Conservation (phyloP, 106 monocot species). For the Acanthochlamys bracteata region DNA sequence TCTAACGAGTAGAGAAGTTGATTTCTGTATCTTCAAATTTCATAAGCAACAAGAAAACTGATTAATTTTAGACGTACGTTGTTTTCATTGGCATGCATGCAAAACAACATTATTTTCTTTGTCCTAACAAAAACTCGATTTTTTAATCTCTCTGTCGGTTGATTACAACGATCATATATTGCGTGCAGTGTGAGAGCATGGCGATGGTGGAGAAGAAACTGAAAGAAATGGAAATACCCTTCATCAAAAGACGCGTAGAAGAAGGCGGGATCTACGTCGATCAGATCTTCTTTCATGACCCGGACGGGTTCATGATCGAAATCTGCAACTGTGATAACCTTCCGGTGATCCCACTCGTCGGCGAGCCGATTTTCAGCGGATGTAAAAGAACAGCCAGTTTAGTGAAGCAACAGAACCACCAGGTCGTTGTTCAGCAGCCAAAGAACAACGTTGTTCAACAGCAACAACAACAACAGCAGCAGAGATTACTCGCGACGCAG, state of each 20-base stretch:
- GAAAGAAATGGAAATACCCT: slow-evolving; percentile 14
- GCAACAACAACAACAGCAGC: no score
- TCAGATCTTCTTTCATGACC: slow-evolving; percentile 10
- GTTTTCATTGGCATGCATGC: no score
- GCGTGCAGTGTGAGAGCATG: slow-evolving; percentile 60
- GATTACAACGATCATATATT: no score
- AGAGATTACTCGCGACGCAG: no score
- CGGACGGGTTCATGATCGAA: slow-evolving; percentile 11
- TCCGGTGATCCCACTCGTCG: slow-evolving; percentile 32
- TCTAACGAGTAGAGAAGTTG: no score
- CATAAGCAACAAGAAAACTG: no score
- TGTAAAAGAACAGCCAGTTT: slow-evolving; percentile 29
- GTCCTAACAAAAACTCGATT: no score
- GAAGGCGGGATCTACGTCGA: slow-evolving; percentile 10
- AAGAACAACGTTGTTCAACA: background rate
- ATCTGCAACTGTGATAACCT: slow-evolving; percentile 14
- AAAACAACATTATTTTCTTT: no score
- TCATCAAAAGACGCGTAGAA: slow-evolving; percentile 7
- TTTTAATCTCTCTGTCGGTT: no score
- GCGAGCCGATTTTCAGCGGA: slow-evolving; percentile 10
- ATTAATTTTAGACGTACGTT: no score
- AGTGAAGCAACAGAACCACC: slow-evolving; percentile 16
- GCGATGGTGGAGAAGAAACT: slow-evolving; percentile 45
- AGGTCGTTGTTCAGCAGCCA: background rate
- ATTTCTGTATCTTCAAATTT: no score